A percentile compares a stretch with the other conserved stretches of the same genome.
Evolutionary conservation across 2,329 filamentous ascomycete genomes (phyloP).

Genomic region (Verticillium longisporum): DNA sequence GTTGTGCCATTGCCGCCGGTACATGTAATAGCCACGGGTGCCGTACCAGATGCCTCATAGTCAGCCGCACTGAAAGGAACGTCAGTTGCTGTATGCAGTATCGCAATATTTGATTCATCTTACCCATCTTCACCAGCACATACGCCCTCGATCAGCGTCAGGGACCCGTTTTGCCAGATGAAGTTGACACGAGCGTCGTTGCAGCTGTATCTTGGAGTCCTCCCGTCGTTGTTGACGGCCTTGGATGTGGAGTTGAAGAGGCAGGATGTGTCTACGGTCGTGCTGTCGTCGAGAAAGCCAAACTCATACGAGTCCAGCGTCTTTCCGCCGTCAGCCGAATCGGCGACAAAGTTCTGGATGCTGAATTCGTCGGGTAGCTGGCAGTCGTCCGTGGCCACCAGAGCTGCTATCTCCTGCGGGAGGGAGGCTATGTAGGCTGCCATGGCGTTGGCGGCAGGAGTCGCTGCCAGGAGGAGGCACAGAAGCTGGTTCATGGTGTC

Average conservation of each 20-base stretch:
- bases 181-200: constrained; percentile 33
- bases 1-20: constrained; percentile 1
- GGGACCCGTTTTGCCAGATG: constrained; percentile 27
- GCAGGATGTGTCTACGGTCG: constrained; percentile 32
- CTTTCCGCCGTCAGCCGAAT: constrained; percentile 24
- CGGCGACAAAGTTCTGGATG: constrained; percentile 28
- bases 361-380: constrained; percentile 29
- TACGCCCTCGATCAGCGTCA: constrained; percentile 37
- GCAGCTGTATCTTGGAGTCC: constrained; percentile 33
- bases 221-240: constrained; percentile 21
- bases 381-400: constrained; percentile 19
- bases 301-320: constrained; percentile 29
- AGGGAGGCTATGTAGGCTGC: constrained; percentile 13
- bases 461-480: constrained; percentile 9
- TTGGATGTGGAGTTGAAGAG: constrained; percentile 33
- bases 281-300: constrained; percentile 31
- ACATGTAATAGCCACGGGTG: constrained; percentile 7
- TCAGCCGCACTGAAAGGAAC: constrained; percentile 14
- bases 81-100: background rate
- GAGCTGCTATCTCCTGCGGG: constrained; percentile 8
- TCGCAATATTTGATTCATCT: constrained; percentile 6
- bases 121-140: constrained; percentile 31
- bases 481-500: constrained; percentile 7
- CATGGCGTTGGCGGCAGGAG: constrained; percentile 7
- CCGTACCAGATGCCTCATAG: constrained; percentile 24